These are phyloP conservation scores for Pythium biforme DNA, from an alignment of 352 stramenopile genomes.

Conservation along the genomic window DNA sequence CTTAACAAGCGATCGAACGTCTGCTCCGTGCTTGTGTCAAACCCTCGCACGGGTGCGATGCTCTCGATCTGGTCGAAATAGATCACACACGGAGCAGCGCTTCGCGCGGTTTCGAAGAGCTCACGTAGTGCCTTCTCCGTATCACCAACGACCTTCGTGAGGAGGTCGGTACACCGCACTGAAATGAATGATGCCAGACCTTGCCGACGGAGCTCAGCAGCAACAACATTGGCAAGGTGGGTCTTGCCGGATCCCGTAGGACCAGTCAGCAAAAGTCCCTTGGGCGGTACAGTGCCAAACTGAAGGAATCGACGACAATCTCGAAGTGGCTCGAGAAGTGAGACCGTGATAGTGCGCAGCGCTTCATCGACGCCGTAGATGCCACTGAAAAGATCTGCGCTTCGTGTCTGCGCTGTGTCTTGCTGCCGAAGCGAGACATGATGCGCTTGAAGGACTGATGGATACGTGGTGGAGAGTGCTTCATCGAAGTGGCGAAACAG, in stretches of 20 bases:
- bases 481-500: conserved; percentile 64
- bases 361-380: conserved; percentile 98
- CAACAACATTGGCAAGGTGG: conserved; percentile 82
- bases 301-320: conserved; percentile 94
- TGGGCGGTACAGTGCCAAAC: conserved; percentile 96
- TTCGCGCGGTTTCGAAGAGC: conserved; percentile 84
- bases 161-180: conserved; percentile 85
- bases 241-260: conserved; percentile 99
- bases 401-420: background rate
- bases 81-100: conserved; percentile 86
- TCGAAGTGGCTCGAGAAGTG: conserved; percentile 96
- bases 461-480: conserved; percentile 91
- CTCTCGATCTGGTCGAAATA: conserved; percentile 93
- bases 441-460: conserved; percentile 95
- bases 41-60: conserved; percentile 82
- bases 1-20: conserved; percentile 91
- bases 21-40: conserved; percentile 91
- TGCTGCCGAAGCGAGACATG: conserved; percentile 83
- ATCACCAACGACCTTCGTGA: conserved; percentile 90
- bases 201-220: conserved; percentile 51
- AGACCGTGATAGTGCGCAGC: conserved; percentile 94
- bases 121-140: conserved; percentile 88
- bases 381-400: conserved; percentile 49
- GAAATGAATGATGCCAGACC: conserved; percentile 83
- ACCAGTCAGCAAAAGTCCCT: conserved; percentile 98